Conservation (phyloP, 352 stramenopile species). For the Thraustochytrium striatum region DNA sequence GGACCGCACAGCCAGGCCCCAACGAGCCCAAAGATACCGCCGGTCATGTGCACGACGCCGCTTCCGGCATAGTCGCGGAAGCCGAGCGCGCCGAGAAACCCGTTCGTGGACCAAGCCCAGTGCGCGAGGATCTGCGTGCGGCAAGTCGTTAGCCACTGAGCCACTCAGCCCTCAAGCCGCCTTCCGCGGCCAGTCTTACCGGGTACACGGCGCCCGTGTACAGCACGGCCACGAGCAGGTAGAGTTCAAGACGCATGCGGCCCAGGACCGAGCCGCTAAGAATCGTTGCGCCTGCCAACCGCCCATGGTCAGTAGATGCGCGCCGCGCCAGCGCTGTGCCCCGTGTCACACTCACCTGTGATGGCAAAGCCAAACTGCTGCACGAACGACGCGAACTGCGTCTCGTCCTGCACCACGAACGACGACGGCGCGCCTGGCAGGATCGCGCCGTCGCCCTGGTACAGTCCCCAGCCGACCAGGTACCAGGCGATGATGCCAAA, state of each 20-base stretch:
- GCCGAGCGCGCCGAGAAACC: conserved; percentile 60
- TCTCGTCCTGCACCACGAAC: conserved; percentile 54
- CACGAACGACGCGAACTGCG: conserved; percentile 57
- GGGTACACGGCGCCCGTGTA: conserved; percentile 63
- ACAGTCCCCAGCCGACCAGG: conserved; percentile 51
- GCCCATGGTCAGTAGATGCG: too few relatives aligned
- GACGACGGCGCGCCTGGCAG: conserved; percentile 51
- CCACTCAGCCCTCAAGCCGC: too few relatives aligned
- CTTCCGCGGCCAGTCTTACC: too few relatives aligned
- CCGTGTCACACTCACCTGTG: too few relatives aligned
- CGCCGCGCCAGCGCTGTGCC: too few relatives aligned
- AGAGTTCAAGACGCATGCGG: conserved; percentile 62
- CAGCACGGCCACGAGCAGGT: conserved; percentile 60
- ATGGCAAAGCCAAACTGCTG: conserved; percentile 66
- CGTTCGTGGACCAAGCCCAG: conserved; percentile 56
- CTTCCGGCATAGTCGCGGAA: conserved; percentile 67
- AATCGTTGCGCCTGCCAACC: conserved; percentile 63
- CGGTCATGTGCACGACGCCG: conserved; percentile 66
- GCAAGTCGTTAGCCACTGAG: too few relatives aligned
- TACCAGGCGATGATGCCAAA: conserved; percentile 55
- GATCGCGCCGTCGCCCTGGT: conserved; percentile 6
- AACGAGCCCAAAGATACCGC: conserved; percentile 63
- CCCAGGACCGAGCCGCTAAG: conserved; percentile 61
- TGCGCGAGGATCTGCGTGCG: too few relatives aligned
- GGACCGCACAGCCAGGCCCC: conserved; percentile 55